phyloP scores from a whole-genome alignment of 768 basidiomycete species.

The Suillus variegatus region DNA sequence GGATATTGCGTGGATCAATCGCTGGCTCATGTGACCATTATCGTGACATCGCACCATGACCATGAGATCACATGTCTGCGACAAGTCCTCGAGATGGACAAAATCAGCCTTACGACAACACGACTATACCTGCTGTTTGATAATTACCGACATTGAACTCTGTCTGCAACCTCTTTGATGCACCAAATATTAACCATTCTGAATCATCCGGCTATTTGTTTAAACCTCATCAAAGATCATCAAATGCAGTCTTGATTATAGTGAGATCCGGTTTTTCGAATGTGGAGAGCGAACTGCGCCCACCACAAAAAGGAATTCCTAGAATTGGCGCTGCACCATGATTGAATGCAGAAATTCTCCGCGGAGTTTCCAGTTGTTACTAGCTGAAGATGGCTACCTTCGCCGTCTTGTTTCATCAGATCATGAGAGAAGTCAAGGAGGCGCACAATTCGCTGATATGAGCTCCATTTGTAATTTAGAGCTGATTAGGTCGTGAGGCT shows the following conservation, averaged over 20 bases:
- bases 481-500: not conserved
- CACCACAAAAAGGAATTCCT: slow-evolving; percentile 66
- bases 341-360: slow-evolving; percentile 18
- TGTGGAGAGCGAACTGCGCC: slow-evolving; percentile 55
- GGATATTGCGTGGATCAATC: not conserved
- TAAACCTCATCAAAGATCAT: slow-evolving; percentile 66
- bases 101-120: not conserved
- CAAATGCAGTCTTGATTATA: slow-evolving; percentile 43
- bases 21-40: slow-evolving; percentile 56
- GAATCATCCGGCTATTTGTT: slow-evolving; percentile 65
- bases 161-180: slow-evolving; percentile 72
- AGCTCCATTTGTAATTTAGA: slow-evolving; percentile 16
- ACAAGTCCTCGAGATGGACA: slow-evolving; percentile 37
- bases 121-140: not conserved
- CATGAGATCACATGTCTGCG: not conserved
- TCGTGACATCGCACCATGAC: slow-evolving; percentile 60
- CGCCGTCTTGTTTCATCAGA: slow-evolving; percentile 53
- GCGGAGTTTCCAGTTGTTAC: slow-evolving; percentile 29
- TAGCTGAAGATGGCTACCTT: slow-evolving; percentile 57
- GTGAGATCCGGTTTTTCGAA: slow-evolving; percentile 38
- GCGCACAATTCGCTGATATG: slow-evolving; percentile 37
- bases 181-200: slow-evolving; percentile 68
- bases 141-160: slow-evolving; percentile 61
- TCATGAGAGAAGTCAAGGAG: slow-evolving; percentile 63
- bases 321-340: slow-evolving; percentile 42